These are phyloP conservation scores for Evernia prunastri DNA, from an alignment of 495 filamentous ascomycete species.

Conservation along the genomic window DNA sequence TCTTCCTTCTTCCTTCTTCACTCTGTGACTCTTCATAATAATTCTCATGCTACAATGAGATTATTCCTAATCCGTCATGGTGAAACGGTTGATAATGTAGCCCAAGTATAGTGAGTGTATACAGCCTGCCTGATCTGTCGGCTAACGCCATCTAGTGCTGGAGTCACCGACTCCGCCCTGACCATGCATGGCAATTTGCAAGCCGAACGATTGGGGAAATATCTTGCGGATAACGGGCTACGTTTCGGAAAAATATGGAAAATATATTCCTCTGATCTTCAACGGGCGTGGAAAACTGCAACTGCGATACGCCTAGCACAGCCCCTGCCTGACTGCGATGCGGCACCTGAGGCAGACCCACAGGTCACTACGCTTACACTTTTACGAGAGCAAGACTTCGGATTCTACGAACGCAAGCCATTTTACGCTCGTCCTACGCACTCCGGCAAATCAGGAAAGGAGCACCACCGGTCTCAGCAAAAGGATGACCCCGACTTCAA, in stretches of 20 bases:
- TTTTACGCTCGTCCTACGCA: conserved; percentile 30
- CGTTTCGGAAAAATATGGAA: conserved; percentile 56
- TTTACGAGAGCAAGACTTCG: conserved; percentile 69
- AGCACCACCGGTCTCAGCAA: conserved; percentile 23
- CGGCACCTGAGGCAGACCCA: conserved; percentile 18
- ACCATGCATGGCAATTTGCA: conserved; percentile 79
- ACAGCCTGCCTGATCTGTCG: background rate
- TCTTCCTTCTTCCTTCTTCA: too few species aligned
- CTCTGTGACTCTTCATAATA: conserved; percentile 1
- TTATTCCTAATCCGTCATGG: conserved; percentile 78
- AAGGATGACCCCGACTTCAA: conserved; percentile 38
- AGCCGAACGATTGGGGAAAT: conserved; percentile 53
- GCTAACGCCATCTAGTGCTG: conserved; percentile 53
- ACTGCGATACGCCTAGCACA: conserved; percentile 52
- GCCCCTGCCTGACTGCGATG: conserved; percentile 9
- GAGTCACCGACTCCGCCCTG: conserved; percentile 67
- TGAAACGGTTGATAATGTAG: conserved; percentile 84
- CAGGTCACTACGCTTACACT: conserved; percentile 43
- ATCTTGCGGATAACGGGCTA: conserved; percentile 46
- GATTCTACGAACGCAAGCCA: conserved; percentile 58
- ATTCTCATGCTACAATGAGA: conserved; percentile 43
- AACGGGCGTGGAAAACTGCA: conserved; percentile 66
- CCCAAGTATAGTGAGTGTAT: conserved; percentile 66
- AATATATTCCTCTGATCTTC: conserved; percentile 75
- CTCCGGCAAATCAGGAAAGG: conserved; percentile 23